Base-by-base conservation (phyloP, 2,329 filamentous ascomycete genomes). In the Fusarium concolor region DNA sequence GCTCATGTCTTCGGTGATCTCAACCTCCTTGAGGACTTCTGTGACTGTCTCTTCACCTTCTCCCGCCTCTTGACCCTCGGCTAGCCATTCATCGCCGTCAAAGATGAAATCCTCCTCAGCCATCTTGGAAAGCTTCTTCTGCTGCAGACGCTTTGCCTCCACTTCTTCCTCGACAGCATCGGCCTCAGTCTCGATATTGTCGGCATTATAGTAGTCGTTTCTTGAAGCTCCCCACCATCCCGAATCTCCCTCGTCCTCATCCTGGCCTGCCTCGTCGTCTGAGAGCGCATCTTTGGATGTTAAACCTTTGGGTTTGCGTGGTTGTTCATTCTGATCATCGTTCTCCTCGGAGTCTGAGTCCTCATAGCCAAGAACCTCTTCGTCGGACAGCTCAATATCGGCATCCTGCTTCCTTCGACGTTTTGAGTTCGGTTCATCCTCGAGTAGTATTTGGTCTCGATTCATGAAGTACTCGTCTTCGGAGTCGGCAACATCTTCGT, bases 391-490 rank as follows among this genome's bases (percentile, higher is more conserved):
- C 54, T 90, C 87, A 37, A 89, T 78, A 37, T 89, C 87, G 64
- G 96, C 88, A 75, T 95, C 90, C 58, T 89, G 84, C 71, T 89
- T 91, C 73, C 90, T 89, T 74, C 90, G 85, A 68, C 92, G 89
- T 82, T 97, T 97, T 29, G 89, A 89, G 38, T 88, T 87, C 15
- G 91, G 92, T 33, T 86, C 91, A 70, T 97, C 93, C 29, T 97
- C 93, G 37, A 99, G 85, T 74, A 95, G 80, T 66, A 99, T 89
- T 76, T 92, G 91, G 79, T 99, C 96, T 68, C 92, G 88, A 68
- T 94, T 91, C 62, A 94, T 84, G 74, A 95, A 93, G 78, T 97
- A 97, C 77, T 97, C 93, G 78, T 99, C 96, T 78, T 97, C 93
- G 2, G 94, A 96, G 77, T 97, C 91, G 69, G 94, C 93, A 72